Base-by-base conservation (phyloP, 768 basidiomycete genomes). In the Lentinula lateritia region DNA sequence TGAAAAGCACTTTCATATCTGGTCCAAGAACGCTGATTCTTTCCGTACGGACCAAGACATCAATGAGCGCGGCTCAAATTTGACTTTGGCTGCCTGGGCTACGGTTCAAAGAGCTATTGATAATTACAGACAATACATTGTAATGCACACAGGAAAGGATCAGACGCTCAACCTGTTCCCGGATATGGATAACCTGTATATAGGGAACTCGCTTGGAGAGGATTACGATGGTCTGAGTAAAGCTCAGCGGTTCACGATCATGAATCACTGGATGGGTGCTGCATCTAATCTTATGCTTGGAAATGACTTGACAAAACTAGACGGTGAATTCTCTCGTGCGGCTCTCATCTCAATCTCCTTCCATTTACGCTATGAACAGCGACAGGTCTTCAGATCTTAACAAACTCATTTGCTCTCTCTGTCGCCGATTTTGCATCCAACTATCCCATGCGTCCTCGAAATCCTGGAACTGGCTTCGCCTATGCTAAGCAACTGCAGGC, bases 1-100 rank as follows among this genome's bases (percentile, higher is more conserved):
- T 18, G 34, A 39, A 41, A 20, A n/a, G 16, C 45, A 60, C 52
- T 63, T 52, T 34, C 32, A 38, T 18, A 63, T 63, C 16, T 63
- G 62, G 62, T 41, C 41, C 20, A 28, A 23, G 10, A 48, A 53
- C 50, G 58, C 62, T 15, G 62, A 63, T 10, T 60, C 62, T 18
- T 53, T 63, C 34, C 62, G 62, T 15, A 60, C 59, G 9, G 62
- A 63, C 42, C 62, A 63, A 50, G 62, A 63, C 38, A 63, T 63
- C 38, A 63, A 63, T 42, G 58, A 63, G 32, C 18, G 59, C 34
- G 61, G 61, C 8, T 18, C 50, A 6, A 60, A 54, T n/a, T 36
- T 41, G 16, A 35, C 52, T 36, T 50, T 62, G 23, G 42, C 56
- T 41, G 58, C 52, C 38, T 63, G 62, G 62, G 52, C 48, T 12